Evolutionary conservation across 1,284 basidiomycete genomes (phyloP), one percentile per base, ranked within the genome.

Genomic region (Papiliotrema laurentii): DNA sequence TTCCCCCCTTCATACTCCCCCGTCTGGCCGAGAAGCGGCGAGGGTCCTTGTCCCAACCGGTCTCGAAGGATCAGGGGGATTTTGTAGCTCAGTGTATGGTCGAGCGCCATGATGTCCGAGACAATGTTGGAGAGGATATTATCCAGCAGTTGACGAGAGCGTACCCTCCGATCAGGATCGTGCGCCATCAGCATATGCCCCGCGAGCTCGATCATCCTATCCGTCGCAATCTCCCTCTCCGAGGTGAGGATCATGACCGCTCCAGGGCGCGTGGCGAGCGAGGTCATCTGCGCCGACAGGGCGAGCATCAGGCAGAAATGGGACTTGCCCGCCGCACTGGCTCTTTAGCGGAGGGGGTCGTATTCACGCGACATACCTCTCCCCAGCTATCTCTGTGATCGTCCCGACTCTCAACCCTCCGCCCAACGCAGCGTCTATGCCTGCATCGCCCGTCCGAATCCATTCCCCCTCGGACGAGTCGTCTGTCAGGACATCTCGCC

Each of bases 271-370:
- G 81, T 3, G 74, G 71, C 34, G 67, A 66, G 49, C 16, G 61
- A 35, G 1, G 85, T 81, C 1, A 88, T 76, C 65, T 92, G 89
- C 0, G 86, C 84, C 18, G 80, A 76, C 22, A 93, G 73, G 4
- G 87, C 83, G 4, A 89, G 77, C 56, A 89, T 86, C 16, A 93
- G 76, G 1, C 85, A 85, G 3, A 93, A 72, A 60, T 92, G 89
- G 1, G 87, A 89, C 72, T 94, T 94, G 27, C 90, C 90, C 22
- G 89, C 82, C 22, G 87, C 83, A 68, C 89, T 93, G 60, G 53
- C 14, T 47, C 49, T 36, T 41, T 36, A 58, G 21, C 43, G 27
- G 14, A 33, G 14, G 10, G 28, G 13, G 25, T 27, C 11, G 26
- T 22, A 22, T 22, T 25, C 19, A 26, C 24, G 44, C 22, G 7